These are phyloP conservation scores for Arthromyces matolae DNA, from an alignment of 768 basidiomycete genomes.

Conservation along the genomic window DNA sequence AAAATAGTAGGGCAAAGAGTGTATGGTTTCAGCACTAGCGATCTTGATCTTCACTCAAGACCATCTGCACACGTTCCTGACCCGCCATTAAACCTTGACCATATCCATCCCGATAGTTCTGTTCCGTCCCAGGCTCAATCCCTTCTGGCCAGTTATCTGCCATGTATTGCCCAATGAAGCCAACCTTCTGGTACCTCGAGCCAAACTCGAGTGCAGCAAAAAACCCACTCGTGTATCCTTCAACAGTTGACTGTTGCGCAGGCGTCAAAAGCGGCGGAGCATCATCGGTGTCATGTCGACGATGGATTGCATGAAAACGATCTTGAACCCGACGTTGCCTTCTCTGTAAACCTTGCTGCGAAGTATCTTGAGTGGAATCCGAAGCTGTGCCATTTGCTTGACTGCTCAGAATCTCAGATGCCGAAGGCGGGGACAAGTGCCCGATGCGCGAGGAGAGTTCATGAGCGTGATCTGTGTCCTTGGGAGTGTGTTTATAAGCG, in stretches of 20 bases:
- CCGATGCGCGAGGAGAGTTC: slow-evolving; percentile 4
- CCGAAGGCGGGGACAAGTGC: slow-evolving; percentile 11
- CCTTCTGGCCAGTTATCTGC: slow-evolving; percentile 38
- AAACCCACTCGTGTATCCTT: slow-evolving; percentile 62
- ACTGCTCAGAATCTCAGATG: slow-evolving; percentile 10
- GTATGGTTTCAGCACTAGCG: slow-evolving; percentile 1
- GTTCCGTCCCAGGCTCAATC: slow-evolving; percentile 36
- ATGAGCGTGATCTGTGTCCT: slow-evolving; percentile 7
- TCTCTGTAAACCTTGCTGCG: neutral
- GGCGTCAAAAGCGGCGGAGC: slow-evolving; percentile 17
- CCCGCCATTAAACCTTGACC: slow-evolving; percentile 36
- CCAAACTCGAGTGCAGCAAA: slow-evolving; percentile 54
- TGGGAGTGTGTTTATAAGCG: slow-evolving; percentile 33
- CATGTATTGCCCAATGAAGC: slow-evolving; percentile 62
- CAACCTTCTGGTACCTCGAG: slow-evolving; percentile 42
- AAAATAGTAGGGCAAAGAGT: neutral
- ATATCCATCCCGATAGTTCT: slow-evolving; percentile 44
- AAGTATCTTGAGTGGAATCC: too few species aligned
- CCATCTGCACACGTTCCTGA: slow-evolving; percentile 2
- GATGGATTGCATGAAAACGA: slow-evolving; percentile 26
- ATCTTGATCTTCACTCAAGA: neutral
- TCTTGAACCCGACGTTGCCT: slow-evolving; percentile 6
- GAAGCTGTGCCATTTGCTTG: neutral
- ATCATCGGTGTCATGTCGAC: slow-evolving; percentile 11
- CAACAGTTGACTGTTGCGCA: slow-evolving; percentile 21